Evolutionary conservation across 371 early-diverging fungal species (phyloP).

Genomic region (Apophysomyces variabilis): DNA sequence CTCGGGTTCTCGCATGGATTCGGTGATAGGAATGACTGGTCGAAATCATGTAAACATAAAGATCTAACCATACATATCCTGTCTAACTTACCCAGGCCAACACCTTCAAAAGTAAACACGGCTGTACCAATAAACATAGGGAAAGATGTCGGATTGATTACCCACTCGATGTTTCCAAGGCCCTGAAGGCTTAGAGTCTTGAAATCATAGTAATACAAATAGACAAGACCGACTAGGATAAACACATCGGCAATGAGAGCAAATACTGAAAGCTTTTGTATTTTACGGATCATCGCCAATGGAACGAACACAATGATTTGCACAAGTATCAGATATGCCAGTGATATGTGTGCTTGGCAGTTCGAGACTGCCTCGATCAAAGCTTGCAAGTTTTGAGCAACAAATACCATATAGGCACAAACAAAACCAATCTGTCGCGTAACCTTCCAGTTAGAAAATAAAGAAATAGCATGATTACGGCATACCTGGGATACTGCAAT

Average conservation of each 20-base stretch:
- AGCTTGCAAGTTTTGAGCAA: slow-evolving; percentile 81
- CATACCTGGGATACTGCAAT: slow-evolving; percentile 77
- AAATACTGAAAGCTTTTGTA: slow-evolving; percentile 76
- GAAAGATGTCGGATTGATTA: slow-evolving; percentile 73
- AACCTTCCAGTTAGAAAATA: background rate
- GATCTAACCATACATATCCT: background rate
- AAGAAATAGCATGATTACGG: background rate
- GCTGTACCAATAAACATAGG: slow-evolving; percentile 88
- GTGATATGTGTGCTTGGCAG: slow-evolving; percentile 46
- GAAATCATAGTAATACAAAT: slow-evolving; percentile 77
- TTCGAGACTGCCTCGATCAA: slow-evolving; percentile 65
- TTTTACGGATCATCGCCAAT: slow-evolving; percentile 80
- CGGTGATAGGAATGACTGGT: slow-evolving; percentile 66
- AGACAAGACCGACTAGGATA: slow-evolving; percentile 78
- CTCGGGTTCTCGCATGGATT: slow-evolving; percentile 80
- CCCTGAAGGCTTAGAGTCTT: slow-evolving; percentile 60
- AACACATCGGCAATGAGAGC: slow-evolving; percentile 86
- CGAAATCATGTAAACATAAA: background rate
- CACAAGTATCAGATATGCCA: slow-evolving; percentile 62
- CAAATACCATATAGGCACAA: slow-evolving; percentile 88
- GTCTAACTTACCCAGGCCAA: slow-evolving; percentile 65
- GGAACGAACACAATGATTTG: slow-evolving; percentile 82
- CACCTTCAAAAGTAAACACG: slow-evolving; percentile 90
- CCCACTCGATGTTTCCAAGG: slow-evolving; percentile 62
- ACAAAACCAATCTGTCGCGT: slow-evolving; percentile 75